A percentile compares a stretch with the other conserved stretches of the same genome.
phyloP scores from a whole-genome alignment of 2,329 filamentous ascomycete species.

The Thyridium curvatum region DNA sequence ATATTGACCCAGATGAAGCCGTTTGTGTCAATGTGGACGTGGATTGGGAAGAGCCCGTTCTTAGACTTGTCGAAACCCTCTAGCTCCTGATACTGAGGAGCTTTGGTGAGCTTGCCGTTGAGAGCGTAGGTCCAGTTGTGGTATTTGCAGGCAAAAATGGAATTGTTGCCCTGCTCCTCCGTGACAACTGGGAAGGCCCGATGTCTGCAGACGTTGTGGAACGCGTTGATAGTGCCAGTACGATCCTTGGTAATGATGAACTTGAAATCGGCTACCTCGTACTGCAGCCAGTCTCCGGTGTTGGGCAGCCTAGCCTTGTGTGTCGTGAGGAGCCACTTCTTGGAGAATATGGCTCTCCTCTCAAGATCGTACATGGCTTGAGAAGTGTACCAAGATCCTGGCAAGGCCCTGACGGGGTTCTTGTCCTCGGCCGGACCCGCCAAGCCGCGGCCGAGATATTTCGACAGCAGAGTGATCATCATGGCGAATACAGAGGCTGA shows the following conservation, averaged over 20 bases:
- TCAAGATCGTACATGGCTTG: constrained; percentile 51
- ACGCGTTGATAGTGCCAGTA: constrained; percentile 46
- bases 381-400: constrained; percentile 45
- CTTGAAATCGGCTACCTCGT: constrained; percentile 46
- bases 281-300: constrained; percentile 50
- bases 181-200: constrained; percentile 53
- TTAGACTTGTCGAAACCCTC: constrained; percentile 48
- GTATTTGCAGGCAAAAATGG: constrained; percentile 52
- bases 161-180: constrained; percentile 40
- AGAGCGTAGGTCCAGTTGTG: constrained; percentile 58
- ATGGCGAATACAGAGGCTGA: no score
- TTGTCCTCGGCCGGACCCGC: neutral
- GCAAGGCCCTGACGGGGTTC: constrained; percentile 30
- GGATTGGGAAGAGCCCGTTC: constrained; percentile 50
- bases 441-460: no score
- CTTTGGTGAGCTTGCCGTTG: constrained; percentile 51
- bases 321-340: constrained; percentile 49
- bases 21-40: constrained; percentile 43
- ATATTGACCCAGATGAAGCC: constrained; percentile 56
- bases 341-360: constrained; percentile 49
- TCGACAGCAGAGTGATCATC: no score
- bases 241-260: constrained; percentile 47
- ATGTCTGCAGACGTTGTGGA: constrained; percentile 59
- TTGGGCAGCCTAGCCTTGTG: constrained; percentile 43
- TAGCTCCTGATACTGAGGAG: constrained; percentile 50